Evolutionary conservation across 345 rosid genomes (phyloP).

Genomic region (Tarenaya hassleriana): DNA sequence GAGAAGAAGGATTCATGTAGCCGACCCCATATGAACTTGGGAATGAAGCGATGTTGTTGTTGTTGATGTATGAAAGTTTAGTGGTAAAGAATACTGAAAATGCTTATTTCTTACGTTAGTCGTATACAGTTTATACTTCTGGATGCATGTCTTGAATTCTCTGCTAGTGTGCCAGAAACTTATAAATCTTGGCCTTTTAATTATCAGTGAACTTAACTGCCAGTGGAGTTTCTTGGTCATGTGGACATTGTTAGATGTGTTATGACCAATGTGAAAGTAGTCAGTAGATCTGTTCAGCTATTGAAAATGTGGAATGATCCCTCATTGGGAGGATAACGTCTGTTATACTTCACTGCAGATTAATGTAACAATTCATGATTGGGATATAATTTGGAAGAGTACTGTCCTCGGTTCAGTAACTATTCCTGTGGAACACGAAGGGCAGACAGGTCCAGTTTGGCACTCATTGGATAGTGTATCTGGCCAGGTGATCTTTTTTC

Average conservation of each 20-base stretch:
- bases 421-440: conserved; percentile 78
- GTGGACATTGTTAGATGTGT: too few relatives aligned
- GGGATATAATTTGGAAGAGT: conserved; percentile 99
- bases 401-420: conserved; percentile 91
- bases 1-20: too few relatives aligned
- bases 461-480: conserved; percentile 80
- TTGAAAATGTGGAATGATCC: neutral
- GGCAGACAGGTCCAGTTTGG: conserved; percentile 88
- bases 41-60: too few relatives aligned
- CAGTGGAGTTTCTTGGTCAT: too few relatives aligned
- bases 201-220: too few relatives aligned
- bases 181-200: too few relatives aligned
- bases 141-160: neutral
- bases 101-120: neutral
- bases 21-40: too few relatives aligned
- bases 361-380: conserved; percentile 89
- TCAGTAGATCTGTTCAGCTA: neutral
- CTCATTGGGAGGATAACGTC: neutral
- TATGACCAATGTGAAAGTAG: too few relatives aligned
- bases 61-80: too few relatives aligned
- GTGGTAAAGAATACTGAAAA: neutral
- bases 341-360: conserved; percentile 46
- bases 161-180: too few relatives aligned
- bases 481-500: conserved; percentile 68
- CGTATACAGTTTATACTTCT: neutral